phyloP scores from a whole-genome alignment of 768 basidiomycete genomes.

The Sporobolomyces pararoseus region DNA sequence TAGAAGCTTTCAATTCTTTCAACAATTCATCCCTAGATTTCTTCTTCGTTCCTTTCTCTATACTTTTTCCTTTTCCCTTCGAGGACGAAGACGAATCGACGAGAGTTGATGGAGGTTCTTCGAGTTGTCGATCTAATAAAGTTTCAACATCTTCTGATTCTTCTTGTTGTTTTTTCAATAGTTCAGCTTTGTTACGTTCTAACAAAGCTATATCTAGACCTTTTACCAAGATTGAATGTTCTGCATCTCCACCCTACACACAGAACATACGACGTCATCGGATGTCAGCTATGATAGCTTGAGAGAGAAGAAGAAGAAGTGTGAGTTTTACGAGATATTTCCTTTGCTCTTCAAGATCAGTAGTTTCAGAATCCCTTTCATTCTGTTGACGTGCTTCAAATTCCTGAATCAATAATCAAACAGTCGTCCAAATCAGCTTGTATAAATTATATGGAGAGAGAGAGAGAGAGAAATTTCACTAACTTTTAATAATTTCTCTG shows the following conservation, averaged over 20 bases:
- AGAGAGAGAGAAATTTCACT: background rate
- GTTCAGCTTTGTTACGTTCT: constrained; percentile 72
- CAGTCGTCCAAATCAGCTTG: no score
- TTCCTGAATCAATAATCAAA: constrained; percentile 19
- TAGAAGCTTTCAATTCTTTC: constrained; percentile 11
- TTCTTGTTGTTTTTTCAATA: constrained; percentile 50
- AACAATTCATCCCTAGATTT: background rate
- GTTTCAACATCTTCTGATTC: constrained; percentile 64
- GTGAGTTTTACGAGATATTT: constrained; percentile 34
- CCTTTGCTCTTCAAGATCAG: constrained; percentile 23
- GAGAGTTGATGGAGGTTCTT: background rate
- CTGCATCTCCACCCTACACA: constrained; percentile 65
- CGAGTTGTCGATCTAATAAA: constrained; percentile 58
- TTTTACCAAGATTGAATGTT: constrained; percentile 82
- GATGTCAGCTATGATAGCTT: background rate
- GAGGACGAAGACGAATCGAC: no score
- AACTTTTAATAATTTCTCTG: constrained; percentile 39
- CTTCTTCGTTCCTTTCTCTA: background rate
- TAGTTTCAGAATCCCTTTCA: constrained; percentile 3
- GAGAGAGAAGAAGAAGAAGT: background rate
- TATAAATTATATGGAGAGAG: no score
- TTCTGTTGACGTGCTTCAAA: constrained; percentile 17
- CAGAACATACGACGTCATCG: background rate
- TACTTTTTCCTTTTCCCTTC: background rate
- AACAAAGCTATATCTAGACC: constrained; percentile 82